Evolutionary conservation across 805 yeast species (phyloP).

Genomic region (Myxozyma mucilagina): DNA sequence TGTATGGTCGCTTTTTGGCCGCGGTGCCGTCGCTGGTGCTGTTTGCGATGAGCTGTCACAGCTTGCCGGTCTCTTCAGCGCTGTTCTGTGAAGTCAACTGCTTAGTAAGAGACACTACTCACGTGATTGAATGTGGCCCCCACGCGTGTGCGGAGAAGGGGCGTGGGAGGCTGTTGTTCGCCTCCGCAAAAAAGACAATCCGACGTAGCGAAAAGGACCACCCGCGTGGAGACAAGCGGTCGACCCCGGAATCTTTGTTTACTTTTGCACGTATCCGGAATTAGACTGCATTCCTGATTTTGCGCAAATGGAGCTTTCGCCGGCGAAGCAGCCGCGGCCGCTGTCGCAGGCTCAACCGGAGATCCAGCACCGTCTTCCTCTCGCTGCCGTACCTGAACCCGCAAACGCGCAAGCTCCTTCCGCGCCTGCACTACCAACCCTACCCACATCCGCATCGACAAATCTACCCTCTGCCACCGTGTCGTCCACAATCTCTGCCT

Average conservation of each 20-base stretch:
- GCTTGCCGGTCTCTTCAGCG: neutral
- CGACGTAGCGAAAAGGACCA: no score
- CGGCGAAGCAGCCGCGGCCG: no score
- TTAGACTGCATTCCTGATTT: no score
- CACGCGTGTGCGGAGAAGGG: constrained; percentile 3
- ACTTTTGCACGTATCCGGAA: no score
- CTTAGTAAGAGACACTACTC: neutral
- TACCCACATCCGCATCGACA: neutral
- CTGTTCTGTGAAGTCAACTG: neutral
- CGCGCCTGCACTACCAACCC: neutral
- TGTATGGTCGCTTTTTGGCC: constrained; percentile 16
- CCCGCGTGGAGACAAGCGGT: no score
- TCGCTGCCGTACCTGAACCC: neutral
- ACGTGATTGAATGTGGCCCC: neutral
- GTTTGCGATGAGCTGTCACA: constrained; percentile 5
- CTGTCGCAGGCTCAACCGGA: no score
- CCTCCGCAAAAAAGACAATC: neutral
- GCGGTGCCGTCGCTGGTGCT: neutral
- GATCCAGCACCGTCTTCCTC: no score
- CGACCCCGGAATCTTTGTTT: no score
- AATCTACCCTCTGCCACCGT: neutral
- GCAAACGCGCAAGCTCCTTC: neutral
- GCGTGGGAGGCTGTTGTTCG: constrained; percentile 2
- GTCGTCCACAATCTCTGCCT: neutral
- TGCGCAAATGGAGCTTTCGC: no score